A percentile compares a stretch with the other conserved stretches of the same genome.
These are phyloP conservation scores for Herpetomonas samuelpessoai DNA, from an alignment of 208 protist genomes.

Conservation along the genomic window DNA sequence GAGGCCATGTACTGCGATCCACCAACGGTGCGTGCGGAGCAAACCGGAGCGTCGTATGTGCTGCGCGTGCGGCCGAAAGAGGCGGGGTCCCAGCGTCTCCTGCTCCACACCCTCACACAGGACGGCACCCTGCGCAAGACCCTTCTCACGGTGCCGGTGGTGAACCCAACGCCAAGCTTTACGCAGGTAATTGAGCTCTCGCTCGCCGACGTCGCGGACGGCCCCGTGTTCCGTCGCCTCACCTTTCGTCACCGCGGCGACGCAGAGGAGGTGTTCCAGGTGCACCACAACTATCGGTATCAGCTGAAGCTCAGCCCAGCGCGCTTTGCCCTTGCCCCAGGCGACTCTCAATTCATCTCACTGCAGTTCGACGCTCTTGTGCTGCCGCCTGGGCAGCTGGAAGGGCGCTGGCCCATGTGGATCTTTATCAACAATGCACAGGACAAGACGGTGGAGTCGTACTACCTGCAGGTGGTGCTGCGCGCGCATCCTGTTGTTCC, in stretches of 20 bases:
- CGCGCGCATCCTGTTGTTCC: slow-evolving; percentile 46
- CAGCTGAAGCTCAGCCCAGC: slow-evolving; percentile 68
- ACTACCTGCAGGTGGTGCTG: slow-evolving; percentile 78
- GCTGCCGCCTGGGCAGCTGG: slow-evolving; percentile 68
- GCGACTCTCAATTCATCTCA: slow-evolving; percentile 68
- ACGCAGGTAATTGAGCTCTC: slow-evolving; percentile 79
- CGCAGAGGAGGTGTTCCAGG: slow-evolving; percentile 66
- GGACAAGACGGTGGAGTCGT: slow-evolving; percentile 87
- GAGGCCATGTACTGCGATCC: slow-evolving; percentile 80
- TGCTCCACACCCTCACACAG: slow-evolving; percentile 67
- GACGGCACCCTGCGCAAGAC: slow-evolving; percentile 64
- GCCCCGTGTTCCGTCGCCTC: slow-evolving; percentile 80
- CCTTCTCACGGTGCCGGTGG: slow-evolving; percentile 61
- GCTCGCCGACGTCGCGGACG: slow-evolving; percentile 38
- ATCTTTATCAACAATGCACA: slow-evolving; percentile 86
- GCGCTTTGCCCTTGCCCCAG: slow-evolving; percentile 69
- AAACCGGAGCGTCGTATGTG: slow-evolving; percentile 45
- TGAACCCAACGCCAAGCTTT: slow-evolving; percentile 81
- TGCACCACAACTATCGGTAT: slow-evolving; percentile 88
- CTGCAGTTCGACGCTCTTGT: slow-evolving; percentile 74
- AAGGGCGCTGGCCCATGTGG: slow-evolving; percentile 90
- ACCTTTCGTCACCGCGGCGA: slow-evolving; percentile 65
- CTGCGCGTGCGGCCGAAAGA: slow-evolving; percentile 74
- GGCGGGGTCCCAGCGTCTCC: slow-evolving; percentile 50
- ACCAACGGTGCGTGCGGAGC: slow-evolving; percentile 35